phyloP scores from a whole-genome alignment of 1,284 basidiomycete genomes.

The Ustilago hordei region DNA sequence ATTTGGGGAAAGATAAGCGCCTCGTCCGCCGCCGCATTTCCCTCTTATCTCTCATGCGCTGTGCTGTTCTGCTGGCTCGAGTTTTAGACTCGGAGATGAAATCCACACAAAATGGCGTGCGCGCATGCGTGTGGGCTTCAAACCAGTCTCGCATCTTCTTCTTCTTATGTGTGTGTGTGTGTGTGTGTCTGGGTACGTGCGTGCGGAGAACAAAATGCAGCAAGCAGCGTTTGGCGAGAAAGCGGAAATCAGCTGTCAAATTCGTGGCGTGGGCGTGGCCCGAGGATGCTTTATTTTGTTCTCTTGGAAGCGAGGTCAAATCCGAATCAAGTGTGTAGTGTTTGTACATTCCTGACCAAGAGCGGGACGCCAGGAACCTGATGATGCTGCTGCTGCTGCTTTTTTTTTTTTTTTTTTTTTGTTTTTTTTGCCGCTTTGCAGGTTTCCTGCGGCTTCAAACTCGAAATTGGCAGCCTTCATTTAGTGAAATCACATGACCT shows the following conservation, averaged over 20 bases:
- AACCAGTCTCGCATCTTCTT: neutral
- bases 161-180: too few relatives aligned
- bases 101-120: neutral
- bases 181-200: too few relatives aligned
- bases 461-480: slow-evolving; percentile 2
- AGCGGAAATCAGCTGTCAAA: neutral
- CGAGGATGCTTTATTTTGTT: neutral
- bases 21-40: neutral
- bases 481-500: neutral
- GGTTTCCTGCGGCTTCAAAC: neutral
- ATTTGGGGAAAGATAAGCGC: slow-evolving; percentile 2
- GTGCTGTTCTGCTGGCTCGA: slow-evolving; percentile 3
- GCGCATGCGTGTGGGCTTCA: neutral
- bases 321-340: neutral
- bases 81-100: slow-evolving; percentile 1
- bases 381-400: too few relatives aligned
- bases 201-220: slow-evolving; percentile 1
- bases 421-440: too few relatives aligned
- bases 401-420: too few relatives aligned
- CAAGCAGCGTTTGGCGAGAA: too few relatives aligned
- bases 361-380: neutral
- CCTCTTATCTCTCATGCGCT: neutral
- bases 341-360: too few relatives aligned
- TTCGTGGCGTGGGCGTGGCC: slow-evolving; percentile 1
- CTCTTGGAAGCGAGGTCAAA: neutral